Conservation (phyloP, 2,329 filamentous ascomycete genomes). For the Teratosphaeria epicoccoides region DNA sequence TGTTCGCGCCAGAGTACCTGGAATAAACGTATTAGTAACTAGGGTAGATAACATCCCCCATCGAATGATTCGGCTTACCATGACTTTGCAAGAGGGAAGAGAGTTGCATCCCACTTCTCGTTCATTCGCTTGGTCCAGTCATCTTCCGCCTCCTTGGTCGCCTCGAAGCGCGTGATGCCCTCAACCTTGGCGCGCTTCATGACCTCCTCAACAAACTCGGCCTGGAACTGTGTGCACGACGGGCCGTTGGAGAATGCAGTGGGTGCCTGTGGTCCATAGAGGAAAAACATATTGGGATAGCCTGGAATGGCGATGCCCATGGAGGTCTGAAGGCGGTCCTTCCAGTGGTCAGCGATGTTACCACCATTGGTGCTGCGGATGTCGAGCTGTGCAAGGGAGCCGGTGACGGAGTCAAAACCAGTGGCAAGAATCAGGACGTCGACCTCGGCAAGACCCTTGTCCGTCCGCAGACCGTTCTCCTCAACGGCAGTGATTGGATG, state of each 20-base stretch:
- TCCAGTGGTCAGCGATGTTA: constrained; percentile 35
- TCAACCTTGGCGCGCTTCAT: constrained; percentile 26
- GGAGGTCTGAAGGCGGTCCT: constrained; percentile 30
- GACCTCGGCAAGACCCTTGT: constrained; percentile 33
- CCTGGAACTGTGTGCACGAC: constrained; percentile 34
- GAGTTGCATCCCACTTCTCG: constrained; percentile 20
- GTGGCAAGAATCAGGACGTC: constrained; percentile 36
- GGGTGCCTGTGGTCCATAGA: constrained; percentile 38
- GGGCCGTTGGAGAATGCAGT: constrained; percentile 39
- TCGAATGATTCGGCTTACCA: neutral
- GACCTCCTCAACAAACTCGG: constrained; percentile 35
- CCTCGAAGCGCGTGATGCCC: constrained; percentile 30
- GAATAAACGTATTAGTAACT: neutral
- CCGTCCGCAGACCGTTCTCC: constrained; percentile 30
- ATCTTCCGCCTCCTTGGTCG: constrained; percentile 32
- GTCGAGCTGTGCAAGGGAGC: constrained; percentile 27
- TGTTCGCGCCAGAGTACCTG: constrained; percentile 31
- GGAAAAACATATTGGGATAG: constrained; percentile 29
- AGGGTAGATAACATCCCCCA: neutral
- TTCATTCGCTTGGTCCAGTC: constrained; percentile 28
- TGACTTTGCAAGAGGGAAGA: constrained; percentile 14
- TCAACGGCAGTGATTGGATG: constrained; percentile 31
- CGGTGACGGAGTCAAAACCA: constrained; percentile 33
- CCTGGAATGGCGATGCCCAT: constrained; percentile 28
- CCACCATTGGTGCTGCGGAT: constrained; percentile 26